phyloP scores from a whole-genome alignment of 371 early-diverging fungal species.

The Rhizopus stolonifer region DNA sequence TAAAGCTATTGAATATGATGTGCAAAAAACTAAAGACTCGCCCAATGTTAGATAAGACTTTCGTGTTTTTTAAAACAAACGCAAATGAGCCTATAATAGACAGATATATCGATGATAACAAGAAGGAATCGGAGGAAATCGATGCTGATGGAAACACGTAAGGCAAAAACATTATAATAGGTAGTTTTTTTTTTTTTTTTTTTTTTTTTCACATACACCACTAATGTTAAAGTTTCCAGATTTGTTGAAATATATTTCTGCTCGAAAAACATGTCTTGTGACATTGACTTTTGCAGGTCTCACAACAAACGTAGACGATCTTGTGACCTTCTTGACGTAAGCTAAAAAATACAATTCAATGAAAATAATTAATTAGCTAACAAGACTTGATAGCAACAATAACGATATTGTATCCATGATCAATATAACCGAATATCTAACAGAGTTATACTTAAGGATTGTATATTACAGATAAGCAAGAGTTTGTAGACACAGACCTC shows the following conservation, averaged over 20 bases:
- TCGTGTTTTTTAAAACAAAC: neutral
- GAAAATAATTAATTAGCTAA: conserved; percentile 5
- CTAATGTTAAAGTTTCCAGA: neutral
- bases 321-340: conserved; percentile 1
- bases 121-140: neutral
- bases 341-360: conserved; percentile 7
- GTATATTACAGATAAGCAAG: too few relatives aligned
- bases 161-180: conserved; percentile 2
- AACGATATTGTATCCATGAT: too few relatives aligned
- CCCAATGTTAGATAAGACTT: neutral
- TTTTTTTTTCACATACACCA: neutral
- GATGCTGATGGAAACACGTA: conserved; percentile 1
- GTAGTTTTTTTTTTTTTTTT: too few relatives aligned
- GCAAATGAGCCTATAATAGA: neutral
- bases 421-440: too few relatives aligned
- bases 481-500: too few relatives aligned
- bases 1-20: neutral
- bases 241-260: neutral
- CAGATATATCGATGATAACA: conserved; percentile 1
- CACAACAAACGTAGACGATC: conserved; percentile 2
- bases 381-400: too few relatives aligned
- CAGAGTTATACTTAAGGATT: too few relatives aligned
- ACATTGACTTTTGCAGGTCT: conserved; percentile 2
- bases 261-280: neutral
- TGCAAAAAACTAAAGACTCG: neutral